Evolutionary conservation across 1,284 basidiomycete species (phyloP).

Genomic region (Vanrija humicola): DNA sequence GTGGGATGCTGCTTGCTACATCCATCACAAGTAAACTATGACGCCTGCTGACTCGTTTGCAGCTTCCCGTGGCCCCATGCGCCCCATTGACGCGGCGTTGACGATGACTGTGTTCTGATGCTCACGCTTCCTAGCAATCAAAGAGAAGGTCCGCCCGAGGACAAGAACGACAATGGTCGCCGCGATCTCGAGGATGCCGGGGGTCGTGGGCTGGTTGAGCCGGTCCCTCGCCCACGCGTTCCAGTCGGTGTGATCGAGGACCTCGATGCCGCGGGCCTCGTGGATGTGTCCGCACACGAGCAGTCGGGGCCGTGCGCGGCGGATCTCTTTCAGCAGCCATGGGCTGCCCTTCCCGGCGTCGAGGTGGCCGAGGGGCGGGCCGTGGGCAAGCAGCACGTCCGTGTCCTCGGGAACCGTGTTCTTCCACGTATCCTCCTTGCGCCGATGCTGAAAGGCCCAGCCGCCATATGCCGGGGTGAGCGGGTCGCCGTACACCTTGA

Average conservation of each 20-base stretch:
- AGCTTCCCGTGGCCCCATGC: too few species aligned
- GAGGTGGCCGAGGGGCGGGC: not conserved
- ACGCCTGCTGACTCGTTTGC: too few species aligned
- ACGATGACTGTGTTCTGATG: too few species aligned
- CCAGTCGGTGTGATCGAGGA: not conserved
- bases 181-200: too few species aligned
- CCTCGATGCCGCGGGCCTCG: not conserved
- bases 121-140: too few species aligned
- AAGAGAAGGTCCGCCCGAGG: too few species aligned
- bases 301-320: not conserved
- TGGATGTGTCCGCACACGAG: not conserved
- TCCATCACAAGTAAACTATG: too few species aligned
- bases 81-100: too few species aligned
- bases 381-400: conserved; percentile 1
- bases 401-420: not conserved
- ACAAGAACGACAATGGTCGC: too few species aligned
- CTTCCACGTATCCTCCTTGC: not conserved
- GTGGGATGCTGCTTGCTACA: too few species aligned
- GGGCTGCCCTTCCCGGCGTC: not conserved
- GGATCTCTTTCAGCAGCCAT: not conserved
- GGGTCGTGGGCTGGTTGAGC: too few species aligned
- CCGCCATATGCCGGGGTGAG: not conserved
- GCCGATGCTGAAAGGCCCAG: conserved; percentile 1
- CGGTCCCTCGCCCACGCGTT: too few species aligned
- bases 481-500: not conserved